These are phyloP conservation scores for Hemisphaericaspora subhashii DNA, from an alignment of 1,139 yeast species.

Conservation along the genomic window DNA sequence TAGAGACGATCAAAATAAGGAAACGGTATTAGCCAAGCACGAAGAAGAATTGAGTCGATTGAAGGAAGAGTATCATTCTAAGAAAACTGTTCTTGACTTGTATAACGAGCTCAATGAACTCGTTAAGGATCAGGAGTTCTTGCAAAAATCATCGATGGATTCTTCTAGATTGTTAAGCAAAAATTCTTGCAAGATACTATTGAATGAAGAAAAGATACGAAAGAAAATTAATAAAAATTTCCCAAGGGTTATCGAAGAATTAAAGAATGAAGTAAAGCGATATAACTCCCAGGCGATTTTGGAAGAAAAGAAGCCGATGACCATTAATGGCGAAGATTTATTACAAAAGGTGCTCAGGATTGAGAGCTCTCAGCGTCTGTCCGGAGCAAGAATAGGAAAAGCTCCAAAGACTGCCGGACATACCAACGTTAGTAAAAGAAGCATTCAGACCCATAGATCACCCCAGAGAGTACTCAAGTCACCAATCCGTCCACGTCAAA, in stretches of 20 bases:
- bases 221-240: constrained; percentile 63
- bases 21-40: constrained; percentile 53
- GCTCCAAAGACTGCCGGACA: not conserved
- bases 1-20: constrained; percentile 50
- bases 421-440: not conserved
- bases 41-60: constrained; percentile 60
- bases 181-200: constrained; percentile 74
- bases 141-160: constrained; percentile 73
- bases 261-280: constrained; percentile 47
- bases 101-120: constrained; percentile 58
- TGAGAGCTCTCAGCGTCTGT: constrained; percentile 35
- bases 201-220: constrained; percentile 77
- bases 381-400: constrained; percentile 3
- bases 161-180: constrained; percentile 75
- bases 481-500: not conserved
- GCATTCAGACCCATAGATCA: not conserved
- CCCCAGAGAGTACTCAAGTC: constrained; percentile 5
- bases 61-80: constrained; percentile 48
- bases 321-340: constrained; percentile 48
- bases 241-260: constrained; percentile 59
- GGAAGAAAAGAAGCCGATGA: constrained; percentile 38
- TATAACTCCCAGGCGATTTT: constrained; percentile 42
- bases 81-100: constrained; percentile 54
- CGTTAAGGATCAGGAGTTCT: constrained; percentile 57
- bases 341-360: constrained; percentile 41